These are phyloP conservation scores for Didymosphaeria variabile DNA, from an alignment of 2,329 filamentous ascomycete genomes.

Conservation along the genomic window DNA sequence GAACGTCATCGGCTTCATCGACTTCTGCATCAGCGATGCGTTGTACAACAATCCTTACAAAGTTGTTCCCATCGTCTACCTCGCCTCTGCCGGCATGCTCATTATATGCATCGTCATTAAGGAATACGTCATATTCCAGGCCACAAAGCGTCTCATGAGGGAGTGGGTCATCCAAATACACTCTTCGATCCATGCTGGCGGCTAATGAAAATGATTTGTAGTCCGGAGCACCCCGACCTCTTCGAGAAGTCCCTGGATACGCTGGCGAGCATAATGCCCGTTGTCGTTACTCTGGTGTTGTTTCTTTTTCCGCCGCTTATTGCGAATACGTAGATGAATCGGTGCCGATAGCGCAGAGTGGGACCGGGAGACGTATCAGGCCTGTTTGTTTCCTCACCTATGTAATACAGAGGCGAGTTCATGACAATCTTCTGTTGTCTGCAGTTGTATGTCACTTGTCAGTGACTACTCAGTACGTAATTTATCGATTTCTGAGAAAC, in stretches of 20 bases:
- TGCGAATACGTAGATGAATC: conserved; percentile 5
- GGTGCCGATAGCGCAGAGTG: background rate
- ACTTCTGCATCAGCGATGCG: conserved; percentile 8
- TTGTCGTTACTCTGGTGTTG: conserved; percentile 14
- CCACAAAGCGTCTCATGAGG: background rate
- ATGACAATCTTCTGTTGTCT: too few relatives aligned
- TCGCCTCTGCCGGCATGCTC: background rate
- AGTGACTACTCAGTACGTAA: too few relatives aligned
- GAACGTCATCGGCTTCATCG: conserved; percentile 3
- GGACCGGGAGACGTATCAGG: background rate
- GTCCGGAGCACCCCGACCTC: background rate
- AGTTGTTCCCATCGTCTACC: conserved; percentile 2
- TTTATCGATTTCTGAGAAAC: too few relatives aligned
- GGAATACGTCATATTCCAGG: background rate
- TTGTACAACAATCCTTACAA: conserved; percentile 16
- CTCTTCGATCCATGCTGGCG: background rate
- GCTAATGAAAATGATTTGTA: background rate
- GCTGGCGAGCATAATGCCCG: conserved; percentile 4
- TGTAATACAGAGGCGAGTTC: background rate
- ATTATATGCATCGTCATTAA: conserved; percentile 5
- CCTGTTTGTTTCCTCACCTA: background rate
- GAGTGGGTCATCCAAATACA: background rate
- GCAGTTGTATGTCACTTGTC: too few relatives aligned
- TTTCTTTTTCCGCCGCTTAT: conserved; percentile 19
- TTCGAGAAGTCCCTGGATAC: background rate